Evolutionary conservation across 768 basidiomycete genomes (phyloP).

Genomic region (Pleurotus tuoliensis): DNA sequence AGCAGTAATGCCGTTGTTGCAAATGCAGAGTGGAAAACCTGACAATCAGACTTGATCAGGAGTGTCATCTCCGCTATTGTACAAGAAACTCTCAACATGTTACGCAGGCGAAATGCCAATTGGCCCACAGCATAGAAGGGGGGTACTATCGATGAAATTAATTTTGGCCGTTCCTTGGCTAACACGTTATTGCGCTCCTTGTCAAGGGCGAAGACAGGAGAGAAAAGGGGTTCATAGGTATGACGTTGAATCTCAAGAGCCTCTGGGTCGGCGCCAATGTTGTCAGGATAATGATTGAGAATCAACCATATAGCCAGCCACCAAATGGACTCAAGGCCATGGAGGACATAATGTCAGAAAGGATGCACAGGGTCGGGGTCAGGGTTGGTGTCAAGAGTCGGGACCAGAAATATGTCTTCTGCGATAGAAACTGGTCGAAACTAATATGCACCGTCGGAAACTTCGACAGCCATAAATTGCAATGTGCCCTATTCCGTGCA

Average conservation of each 20-base stretch:
- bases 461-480: constrained; percentile 12
- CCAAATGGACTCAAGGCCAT: constrained; percentile 14
- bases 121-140: not conserved
- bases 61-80: not conserved
- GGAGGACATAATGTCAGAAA: constrained; percentile 9
- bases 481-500: constrained; percentile 10
- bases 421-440: not conserved
- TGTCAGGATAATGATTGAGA: not conserved
- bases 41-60: not conserved
- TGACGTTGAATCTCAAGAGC: not conserved
- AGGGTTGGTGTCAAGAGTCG: no score
- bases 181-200: not conserved
- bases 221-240: not conserved
- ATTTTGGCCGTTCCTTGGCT: not conserved
- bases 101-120: not conserved
- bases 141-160: not conserved
- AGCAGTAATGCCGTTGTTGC: no score
- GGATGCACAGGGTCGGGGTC: no score
- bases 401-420: not conserved
- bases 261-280: not conserved
- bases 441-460: not conserved
- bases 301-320: constrained; percentile 10
- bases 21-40: not conserved
- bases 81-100: not conserved
- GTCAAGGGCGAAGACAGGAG: not conserved